These are phyloP conservation scores for Xenoacremonium recifei DNA, from an alignment of 2,329 filamentous ascomycete genomes.

Conservation along the genomic window DNA sequence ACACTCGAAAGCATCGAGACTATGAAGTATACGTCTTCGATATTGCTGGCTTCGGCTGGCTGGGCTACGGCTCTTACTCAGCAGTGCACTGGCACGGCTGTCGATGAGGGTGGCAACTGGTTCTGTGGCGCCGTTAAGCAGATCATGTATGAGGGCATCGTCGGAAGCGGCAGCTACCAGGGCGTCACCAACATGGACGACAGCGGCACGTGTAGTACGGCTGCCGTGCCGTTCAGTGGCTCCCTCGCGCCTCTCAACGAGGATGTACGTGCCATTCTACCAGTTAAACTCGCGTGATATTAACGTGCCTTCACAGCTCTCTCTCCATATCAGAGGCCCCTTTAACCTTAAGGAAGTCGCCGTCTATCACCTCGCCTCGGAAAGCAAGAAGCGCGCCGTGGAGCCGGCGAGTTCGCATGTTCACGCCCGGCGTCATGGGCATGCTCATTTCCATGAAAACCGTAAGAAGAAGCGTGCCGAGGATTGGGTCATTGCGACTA, in stretches of 20 bases:
- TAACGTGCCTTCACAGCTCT: background rate
- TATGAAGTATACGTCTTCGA: background rate
- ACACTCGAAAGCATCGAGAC: background rate
- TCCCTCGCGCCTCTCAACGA: background rate
- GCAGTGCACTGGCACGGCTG: background rate
- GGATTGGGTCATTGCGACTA: conserved; percentile 56
- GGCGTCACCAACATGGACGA: background rate
- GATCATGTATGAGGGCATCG: background rate
- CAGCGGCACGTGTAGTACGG: background rate
- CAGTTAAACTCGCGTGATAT: background rate
- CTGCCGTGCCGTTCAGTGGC: background rate
- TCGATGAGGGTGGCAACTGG: background rate
- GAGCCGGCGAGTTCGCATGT: background rate
- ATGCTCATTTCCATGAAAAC: background rate
- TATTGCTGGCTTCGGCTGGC: background rate
- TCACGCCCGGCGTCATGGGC: background rate
- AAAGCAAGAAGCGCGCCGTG: background rate
- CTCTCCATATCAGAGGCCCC: background rate
- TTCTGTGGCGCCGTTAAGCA: background rate
- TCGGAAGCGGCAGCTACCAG: background rate
- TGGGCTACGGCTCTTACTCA: background rate
- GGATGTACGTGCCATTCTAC: background rate
- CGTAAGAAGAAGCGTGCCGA: background rate
- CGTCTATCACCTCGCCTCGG: background rate
- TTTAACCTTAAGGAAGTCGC: background rate